Evolutionary conservation across 2,329 filamentous ascomycete species (phyloP).

Genomic region (Verticillium isaacii): DNA sequence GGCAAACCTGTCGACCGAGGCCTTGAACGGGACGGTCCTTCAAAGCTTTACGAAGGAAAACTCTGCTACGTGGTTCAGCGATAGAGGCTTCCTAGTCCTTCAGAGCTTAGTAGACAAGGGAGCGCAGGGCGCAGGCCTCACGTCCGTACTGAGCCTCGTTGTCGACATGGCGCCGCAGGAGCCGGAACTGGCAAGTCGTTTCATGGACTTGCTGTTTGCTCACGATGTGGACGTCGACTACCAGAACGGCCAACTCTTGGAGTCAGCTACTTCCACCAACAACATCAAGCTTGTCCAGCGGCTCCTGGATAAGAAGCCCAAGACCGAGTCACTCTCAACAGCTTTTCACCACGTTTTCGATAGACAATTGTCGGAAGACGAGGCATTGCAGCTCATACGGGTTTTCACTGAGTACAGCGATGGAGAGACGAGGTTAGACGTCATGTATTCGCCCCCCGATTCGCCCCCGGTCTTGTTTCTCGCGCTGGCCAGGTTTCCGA

Average conservation of each 20-base stretch:
- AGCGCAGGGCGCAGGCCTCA: conserved; percentile 39
- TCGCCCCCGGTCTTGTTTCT: conserved; percentile 45
- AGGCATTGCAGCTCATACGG: conserved; percentile 43
- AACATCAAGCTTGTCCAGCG: conserved; percentile 43
- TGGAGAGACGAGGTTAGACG: conserved; percentile 44
- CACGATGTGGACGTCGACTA: conserved; percentile 42
- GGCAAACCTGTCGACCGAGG: conserved; percentile 28
- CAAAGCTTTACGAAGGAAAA: conserved; percentile 37
- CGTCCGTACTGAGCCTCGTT: conserved; percentile 37
- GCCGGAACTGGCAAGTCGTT: conserved; percentile 34
- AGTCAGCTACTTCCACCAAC: conserved; percentile 47
- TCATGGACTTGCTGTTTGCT: conserved; percentile 37
- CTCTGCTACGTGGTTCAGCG: conserved; percentile 39
- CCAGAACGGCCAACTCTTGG: conserved; percentile 44
- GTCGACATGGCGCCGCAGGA: conserved; percentile 37
- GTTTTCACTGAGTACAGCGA: conserved; percentile 47
- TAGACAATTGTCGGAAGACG: conserved; percentile 42
- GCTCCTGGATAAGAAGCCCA: conserved; percentile 46
- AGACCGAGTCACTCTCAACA: conserved; percentile 41
- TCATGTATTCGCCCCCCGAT: conserved; percentile 36
- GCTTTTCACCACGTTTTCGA: conserved; percentile 55
- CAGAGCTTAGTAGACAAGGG: conserved; percentile 44
- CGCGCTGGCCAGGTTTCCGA: conserved; percentile 50
- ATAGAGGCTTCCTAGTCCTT: conserved; percentile 40
- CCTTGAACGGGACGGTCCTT: conserved; percentile 40